Evolutionary conservation across 2,329 filamentous ascomycete species (phyloP).

Genomic region (Myriosclerotinia duriaeana): DNA sequence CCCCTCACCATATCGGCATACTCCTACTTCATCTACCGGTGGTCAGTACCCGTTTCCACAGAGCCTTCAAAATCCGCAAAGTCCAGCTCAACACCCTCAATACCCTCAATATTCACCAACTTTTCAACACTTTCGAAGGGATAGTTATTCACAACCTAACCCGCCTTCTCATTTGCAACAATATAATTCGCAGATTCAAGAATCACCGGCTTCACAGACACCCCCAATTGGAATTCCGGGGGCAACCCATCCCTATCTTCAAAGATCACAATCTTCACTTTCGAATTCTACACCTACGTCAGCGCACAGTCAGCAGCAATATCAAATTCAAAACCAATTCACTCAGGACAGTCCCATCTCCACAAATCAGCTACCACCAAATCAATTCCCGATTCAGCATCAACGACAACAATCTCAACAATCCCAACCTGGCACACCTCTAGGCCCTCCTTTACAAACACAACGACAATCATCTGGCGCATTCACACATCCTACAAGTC

Average conservation of each 20-base stretch:
- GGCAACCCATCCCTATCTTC: constrained; percentile 40
- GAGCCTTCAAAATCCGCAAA: constrained; percentile 38
- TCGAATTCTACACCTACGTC: constrained; percentile 63
- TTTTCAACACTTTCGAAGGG: constrained; percentile 32
- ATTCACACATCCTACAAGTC: constrained; percentile 56
- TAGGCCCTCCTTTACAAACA: constrained; percentile 49
- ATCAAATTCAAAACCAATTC: constrained; percentile 47
- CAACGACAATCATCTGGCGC: constrained; percentile 48
- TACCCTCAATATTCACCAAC: constrained; percentile 31
- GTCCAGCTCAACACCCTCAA: constrained; percentile 40
- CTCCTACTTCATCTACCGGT: constrained; percentile 36
- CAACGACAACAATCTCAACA: constrained; percentile 37
- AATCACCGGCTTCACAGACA: constrained; percentile 40
- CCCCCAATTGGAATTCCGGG: constrained; percentile 41
- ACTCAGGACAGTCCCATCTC: constrained; percentile 53
- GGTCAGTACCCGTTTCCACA: constrained; percentile 40
- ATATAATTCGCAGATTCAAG: constrained; percentile 35
- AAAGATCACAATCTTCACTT: constrained; percentile 57
- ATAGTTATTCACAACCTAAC: constrained; percentile 37
- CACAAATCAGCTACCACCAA: constrained; percentile 31
- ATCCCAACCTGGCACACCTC: constrained; percentile 46
- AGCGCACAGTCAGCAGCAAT: constrained; percentile 53
- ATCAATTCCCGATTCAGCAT: constrained; percentile 36
- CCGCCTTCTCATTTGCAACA: constrained; percentile 36
- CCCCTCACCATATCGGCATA: constrained; percentile 41